Evolutionary conservation across 225 moss, liverwort and hornwort species (phyloP).

Genomic region (Bryoerythrophyllum caledonicum): DNA sequence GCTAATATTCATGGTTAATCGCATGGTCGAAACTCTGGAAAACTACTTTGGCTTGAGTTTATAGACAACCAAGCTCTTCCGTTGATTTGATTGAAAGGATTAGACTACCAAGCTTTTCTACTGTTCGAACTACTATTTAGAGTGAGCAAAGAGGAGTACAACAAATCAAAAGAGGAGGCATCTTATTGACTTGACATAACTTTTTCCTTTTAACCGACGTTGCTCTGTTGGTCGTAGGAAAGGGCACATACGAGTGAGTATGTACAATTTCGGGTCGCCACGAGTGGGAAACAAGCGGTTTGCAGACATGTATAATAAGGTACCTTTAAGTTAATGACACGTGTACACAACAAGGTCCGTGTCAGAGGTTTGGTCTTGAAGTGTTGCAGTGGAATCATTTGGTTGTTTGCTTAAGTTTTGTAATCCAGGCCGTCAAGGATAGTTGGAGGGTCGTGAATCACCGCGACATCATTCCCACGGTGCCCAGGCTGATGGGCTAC

Average conservation of each 20-base stretch:
- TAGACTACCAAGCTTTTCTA: too few species aligned
- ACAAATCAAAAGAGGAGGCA: too few species aligned
- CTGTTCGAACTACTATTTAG: too few species aligned
- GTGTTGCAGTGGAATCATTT: background rate
- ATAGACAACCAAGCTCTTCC: too few species aligned
- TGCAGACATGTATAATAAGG: slow-evolving; percentile 75
- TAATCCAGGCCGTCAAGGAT: slow-evolving; percentile 60
- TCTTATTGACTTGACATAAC: too few species aligned
- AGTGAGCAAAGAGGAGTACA: too few species aligned
- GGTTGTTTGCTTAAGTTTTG: background rate
- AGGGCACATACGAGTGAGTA: slow-evolving; percentile 52
- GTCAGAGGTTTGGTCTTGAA: background rate
- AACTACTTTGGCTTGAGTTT: too few species aligned
- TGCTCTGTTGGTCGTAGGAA: slow-evolving; percentile 37
- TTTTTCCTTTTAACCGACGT: too few species aligned
- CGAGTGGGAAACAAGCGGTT: slow-evolving; percentile 82
- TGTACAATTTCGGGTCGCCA: slow-evolving; percentile 95
- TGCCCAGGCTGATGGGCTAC: slow-evolving; percentile 95
- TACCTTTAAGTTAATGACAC: background rate
- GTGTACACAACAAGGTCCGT: background rate
- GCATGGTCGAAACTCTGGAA: too few species aligned
- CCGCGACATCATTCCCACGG: slow-evolving; percentile 89
- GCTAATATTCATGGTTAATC: too few species aligned
- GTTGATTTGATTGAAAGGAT: too few species aligned
- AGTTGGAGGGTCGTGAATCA: slow-evolving; percentile 93